Evolutionary conservation across 345 rosid genomes (phyloP).

Genomic region (Lumnitzera racemosa): DNA sequence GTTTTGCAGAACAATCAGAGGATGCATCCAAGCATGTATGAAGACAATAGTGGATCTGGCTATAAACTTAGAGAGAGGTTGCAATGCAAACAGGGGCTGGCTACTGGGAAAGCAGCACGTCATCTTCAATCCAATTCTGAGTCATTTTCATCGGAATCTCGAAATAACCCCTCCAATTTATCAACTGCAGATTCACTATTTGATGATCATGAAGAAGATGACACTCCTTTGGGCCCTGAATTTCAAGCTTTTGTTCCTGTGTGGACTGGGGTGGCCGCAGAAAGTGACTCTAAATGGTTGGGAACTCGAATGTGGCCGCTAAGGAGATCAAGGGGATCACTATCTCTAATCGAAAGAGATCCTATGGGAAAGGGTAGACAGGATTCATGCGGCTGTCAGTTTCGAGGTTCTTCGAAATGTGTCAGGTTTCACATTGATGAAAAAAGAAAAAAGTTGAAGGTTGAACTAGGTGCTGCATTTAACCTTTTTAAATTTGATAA

Average conservation of each 20-base stretch:
- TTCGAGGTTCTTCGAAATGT: conserved; percentile 48
- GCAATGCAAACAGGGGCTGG: conserved; percentile 22
- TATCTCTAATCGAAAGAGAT: conserved; percentile 16
- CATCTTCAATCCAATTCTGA: conserved; percentile 5
- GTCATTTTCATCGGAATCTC: conserved; percentile 6
- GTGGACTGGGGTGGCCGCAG: conserved; percentile 41
- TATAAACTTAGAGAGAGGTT: conserved; percentile 10
- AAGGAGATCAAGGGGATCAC: conserved; percentile 7
- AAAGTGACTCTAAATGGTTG: conserved; percentile 62
- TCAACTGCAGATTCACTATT: conserved; percentile 5
- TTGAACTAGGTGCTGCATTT: conserved; percentile 49
- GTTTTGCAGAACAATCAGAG: conserved; percentile 44
- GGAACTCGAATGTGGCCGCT: conserved; percentile 57
- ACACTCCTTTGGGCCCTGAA: conserved; percentile 36
- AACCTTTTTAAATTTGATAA: conserved; percentile 50
- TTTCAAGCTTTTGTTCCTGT: conserved; percentile 68
- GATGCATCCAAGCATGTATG: conserved; percentile 54
- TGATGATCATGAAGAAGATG: conserved; percentile 13
- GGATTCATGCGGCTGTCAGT: conserved; percentile 44
- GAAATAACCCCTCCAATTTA: conserved; percentile 9
- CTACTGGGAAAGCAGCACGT: conserved; percentile 6
- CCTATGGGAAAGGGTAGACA: conserved; percentile 52
- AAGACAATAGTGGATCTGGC: conserved; percentile 14
- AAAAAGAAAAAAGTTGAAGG: conserved; percentile 55
- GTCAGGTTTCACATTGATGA: conserved; percentile 61